Percentiles rank a stretch among this genome's conserved stretches.
Evolutionary conservation across 2,329 filamentous ascomycete species (phyloP).

Genomic region (Fusarium xyrophilum): DNA sequence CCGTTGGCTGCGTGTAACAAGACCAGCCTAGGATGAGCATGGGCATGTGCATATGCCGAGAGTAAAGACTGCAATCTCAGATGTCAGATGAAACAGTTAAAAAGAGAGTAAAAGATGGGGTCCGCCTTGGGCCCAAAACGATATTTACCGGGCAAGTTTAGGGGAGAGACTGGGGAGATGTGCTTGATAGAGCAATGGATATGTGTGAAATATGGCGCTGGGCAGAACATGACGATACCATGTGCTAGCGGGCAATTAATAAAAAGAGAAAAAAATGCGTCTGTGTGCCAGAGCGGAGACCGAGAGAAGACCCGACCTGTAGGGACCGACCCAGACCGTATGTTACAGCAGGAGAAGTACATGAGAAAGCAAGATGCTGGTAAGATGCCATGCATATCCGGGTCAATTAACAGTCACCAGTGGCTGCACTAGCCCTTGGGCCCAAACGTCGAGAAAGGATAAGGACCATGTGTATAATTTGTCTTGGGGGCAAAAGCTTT

Average conservation of each 20-base stretch:
- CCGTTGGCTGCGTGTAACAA: conserved; percentile 37
- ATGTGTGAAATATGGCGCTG: conserved; percentile 32
- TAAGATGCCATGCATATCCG: conserved; percentile 44
- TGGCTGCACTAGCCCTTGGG: conserved; percentile 45
- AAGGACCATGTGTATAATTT: conserved; percentile 35
- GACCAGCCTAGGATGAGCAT: conserved; percentile 31
- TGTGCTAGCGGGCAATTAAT: conserved; percentile 15
- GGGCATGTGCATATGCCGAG: conserved; percentile 41
- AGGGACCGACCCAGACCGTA: conserved; percentile 31
- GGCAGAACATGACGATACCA: conserved; percentile 30
- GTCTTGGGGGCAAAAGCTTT: conserved; percentile 30
- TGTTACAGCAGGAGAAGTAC: conserved; percentile 18
- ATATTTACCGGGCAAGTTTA: conserved; percentile 18
- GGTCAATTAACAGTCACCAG: conserved; percentile 40
- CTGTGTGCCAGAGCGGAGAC: conserved; percentile 34
- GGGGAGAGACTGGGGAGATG: conserved; percentile 26
- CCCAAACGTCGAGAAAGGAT: conserved; percentile 26
- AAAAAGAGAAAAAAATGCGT: conserved; percentile 20
- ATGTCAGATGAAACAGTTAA: conserved; percentile 32
- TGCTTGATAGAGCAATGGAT: conserved; percentile 36
- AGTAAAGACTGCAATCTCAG: conserved; percentile 29
- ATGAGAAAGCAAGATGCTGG: conserved; percentile 36
- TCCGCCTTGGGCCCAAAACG: conserved; percentile 7
- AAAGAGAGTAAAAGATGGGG: conserved; percentile 23
- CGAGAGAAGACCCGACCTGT: conserved; percentile 30